Conservation (phyloP, 345 rosid genomes). For the Syzygium aromaticum region DNA sequence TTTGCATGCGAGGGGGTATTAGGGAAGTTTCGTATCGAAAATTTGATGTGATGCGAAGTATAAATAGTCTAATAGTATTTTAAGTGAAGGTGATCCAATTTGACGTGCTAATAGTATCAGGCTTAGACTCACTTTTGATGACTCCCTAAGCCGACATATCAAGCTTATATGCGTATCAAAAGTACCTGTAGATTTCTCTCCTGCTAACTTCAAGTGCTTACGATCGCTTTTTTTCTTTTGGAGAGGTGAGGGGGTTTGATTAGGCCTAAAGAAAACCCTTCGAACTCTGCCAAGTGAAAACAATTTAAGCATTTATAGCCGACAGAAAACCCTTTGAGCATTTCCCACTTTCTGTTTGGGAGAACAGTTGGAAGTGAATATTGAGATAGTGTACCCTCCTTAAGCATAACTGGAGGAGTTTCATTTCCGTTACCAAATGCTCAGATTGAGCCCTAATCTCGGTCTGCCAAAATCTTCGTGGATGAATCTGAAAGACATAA, state of each 20-base stretch:
- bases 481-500: too few relatives aligned
- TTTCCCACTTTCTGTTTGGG: background rate
- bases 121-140: background rate
- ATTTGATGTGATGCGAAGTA: background rate
- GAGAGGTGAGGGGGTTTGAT: background rate
- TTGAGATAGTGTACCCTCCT: background rate
- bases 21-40: background rate
- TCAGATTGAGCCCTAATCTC: background rate
- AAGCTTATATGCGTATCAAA: background rate
- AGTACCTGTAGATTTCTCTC: background rate
- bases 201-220: background rate
- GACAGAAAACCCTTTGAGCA: background rate
- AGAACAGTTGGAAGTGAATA: background rate
- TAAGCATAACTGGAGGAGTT: background rate
- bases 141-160: background rate
- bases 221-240: background rate
- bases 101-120: background rate
- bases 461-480: fast-evolving
- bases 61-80: background rate
- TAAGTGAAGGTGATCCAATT: background rate
- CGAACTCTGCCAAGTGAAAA: background rate
- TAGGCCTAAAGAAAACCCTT: background rate
- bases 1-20: background rate
- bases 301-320: background rate
- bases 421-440: background rate